Base-by-base conservation (phyloP, 495 filamentous ascomycete genomes). In the Tuber magnatum region DNA sequence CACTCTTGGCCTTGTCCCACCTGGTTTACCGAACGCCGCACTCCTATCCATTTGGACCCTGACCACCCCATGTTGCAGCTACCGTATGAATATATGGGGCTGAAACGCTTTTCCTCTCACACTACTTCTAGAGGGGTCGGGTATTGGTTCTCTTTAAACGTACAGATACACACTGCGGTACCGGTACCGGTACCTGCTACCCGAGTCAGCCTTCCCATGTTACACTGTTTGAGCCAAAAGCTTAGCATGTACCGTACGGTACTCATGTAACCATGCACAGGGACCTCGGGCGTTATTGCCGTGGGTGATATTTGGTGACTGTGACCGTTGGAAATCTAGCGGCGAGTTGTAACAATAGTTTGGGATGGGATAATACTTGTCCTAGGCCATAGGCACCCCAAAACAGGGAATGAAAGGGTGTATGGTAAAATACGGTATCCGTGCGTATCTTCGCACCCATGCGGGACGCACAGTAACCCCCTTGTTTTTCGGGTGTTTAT, bases 301-400 rank as follows among this genome's bases (percentile, higher is more conserved):
- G 56, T 65, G 28, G 56, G 56, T 65, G 56, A 65, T 65, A 65
- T 65, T 65, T 65, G 28, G 56, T 65, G 56, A 65, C 6, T 35
- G 56, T 16, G 56, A 3, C 6, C 35, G 56, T 18, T 18, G 14
- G 56, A 65, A 8, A 35, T 28, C 10, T 35, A 14, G 32, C 6
- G 24, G 48, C 16, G 10, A n/a, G 51, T 32, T 61, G 12, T 7
- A 7, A 40, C 39, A 6, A 65, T 65, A 14, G 56, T 18, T 35
- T 35, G 56, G 28, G 14, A 14, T 2, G 32, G 14, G 28, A 40
- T 7, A 40, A 40, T 40, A 7, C 39, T 40, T 40, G 39, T 40
- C 39, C 39, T 7, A 40, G 39, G 39, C 39, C 39, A 7, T 7
- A 40, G 7, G 39, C 7, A 7, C 39, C 39, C 39, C 3, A 7